phyloP scores from a whole-genome alignment of 768 basidiomycete species.

The Phaeolepiota aurea region DNA sequence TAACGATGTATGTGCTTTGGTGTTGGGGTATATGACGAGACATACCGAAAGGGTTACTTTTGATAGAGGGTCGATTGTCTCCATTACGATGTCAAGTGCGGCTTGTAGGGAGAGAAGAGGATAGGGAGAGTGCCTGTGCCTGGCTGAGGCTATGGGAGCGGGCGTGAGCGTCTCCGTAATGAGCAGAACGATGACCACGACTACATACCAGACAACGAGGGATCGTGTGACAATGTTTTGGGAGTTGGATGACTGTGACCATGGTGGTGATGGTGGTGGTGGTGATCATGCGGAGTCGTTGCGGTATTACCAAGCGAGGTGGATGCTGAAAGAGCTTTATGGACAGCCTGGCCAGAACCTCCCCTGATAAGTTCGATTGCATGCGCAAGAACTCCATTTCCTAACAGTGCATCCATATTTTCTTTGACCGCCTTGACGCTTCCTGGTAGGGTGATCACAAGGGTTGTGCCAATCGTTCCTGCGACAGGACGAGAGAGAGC shows the following conservation, averaged over 20 bases:
- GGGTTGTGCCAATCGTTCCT: slow-evolving; percentile 55
- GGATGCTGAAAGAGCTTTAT: slow-evolving; percentile 37
- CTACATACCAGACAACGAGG: slow-evolving; percentile 51
- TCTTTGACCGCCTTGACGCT: slow-evolving; percentile 83
- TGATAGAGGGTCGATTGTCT: slow-evolving; percentile 35
- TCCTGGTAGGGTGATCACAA: slow-evolving; percentile 79
- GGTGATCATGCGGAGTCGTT: slow-evolving; percentile 16
- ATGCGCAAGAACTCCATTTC: slow-evolving; percentile 51
- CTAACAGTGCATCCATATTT: slow-evolving; percentile 56
- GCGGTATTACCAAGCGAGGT: slow-evolving; percentile 12
- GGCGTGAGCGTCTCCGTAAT: not conserved
- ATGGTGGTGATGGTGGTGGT: slow-evolving; percentile 22
- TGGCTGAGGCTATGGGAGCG: slow-evolving; percentile 47
- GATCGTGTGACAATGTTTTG: slow-evolving; percentile 58
- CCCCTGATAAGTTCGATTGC: slow-evolving; percentile 69
- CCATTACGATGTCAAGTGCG: slow-evolving; percentile 51
- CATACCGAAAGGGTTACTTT: slow-evolving; percentile 31
- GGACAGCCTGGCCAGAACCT: slow-evolving; percentile 52
- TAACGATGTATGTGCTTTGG: not conserved
- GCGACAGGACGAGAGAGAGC: slow-evolving; percentile 80
- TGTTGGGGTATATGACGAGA: too few species aligned
- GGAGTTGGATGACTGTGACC: slow-evolving; percentile 44
- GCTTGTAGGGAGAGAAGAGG: slow-evolving; percentile 58
- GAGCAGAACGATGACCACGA: not conserved
- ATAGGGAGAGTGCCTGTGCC: slow-evolving; percentile 74